Percentiles rank a stretch among this genome's conserved stretches.
phyloP scores from a whole-genome alignment of 331 rosid species.

The Quercus phellos region DNA sequence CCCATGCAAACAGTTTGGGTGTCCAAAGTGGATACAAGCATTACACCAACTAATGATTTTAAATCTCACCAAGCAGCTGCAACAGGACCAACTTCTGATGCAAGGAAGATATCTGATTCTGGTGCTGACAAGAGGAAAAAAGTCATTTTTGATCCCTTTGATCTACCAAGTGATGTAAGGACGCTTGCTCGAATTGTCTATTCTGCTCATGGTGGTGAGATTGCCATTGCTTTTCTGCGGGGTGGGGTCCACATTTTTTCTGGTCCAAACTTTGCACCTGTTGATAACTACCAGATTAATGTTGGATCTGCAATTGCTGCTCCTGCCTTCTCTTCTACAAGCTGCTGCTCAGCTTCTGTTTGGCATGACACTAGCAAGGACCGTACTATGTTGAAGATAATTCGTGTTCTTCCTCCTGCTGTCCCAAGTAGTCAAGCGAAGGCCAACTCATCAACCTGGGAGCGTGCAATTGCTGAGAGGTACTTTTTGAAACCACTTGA shows the following conservation, averaged over 20 bases:
- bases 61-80: slow-evolving; percentile 58
- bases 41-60: slow-evolving; percentile 80
- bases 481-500: slow-evolving; percentile 25
- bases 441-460: slow-evolving; percentile 72
- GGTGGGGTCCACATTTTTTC: slow-evolving; percentile 92
- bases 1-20: slow-evolving; percentile 96
- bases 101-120: slow-evolving; percentile 42
- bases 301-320: slow-evolving; percentile 94
- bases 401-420: slow-evolving; percentile 93
- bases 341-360: slow-evolving; percentile 95
- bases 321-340: slow-evolving; percentile 91
- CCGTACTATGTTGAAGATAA: slow-evolving; percentile 66
- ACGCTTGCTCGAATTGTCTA: slow-evolving; percentile 86
- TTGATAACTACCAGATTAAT: slow-evolving; percentile 80
- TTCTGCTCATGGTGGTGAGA: slow-evolving; percentile 97
- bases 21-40: slow-evolving; percentile 79
- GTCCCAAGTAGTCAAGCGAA: slow-evolving; percentile 60
- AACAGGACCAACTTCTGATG: slow-evolving; percentile 42
- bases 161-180: slow-evolving; percentile 94
- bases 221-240: slow-evolving; percentile 84
- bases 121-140: slow-evolving; percentile 47
- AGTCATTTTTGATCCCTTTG: slow-evolving; percentile 79
- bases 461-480: slow-evolving; percentile 97
- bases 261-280: slow-evolving; percentile 71
- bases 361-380: slow-evolving; percentile 86